Conservation (phyloP, 345 rosid species). For the Camelina neglecta region DNA sequence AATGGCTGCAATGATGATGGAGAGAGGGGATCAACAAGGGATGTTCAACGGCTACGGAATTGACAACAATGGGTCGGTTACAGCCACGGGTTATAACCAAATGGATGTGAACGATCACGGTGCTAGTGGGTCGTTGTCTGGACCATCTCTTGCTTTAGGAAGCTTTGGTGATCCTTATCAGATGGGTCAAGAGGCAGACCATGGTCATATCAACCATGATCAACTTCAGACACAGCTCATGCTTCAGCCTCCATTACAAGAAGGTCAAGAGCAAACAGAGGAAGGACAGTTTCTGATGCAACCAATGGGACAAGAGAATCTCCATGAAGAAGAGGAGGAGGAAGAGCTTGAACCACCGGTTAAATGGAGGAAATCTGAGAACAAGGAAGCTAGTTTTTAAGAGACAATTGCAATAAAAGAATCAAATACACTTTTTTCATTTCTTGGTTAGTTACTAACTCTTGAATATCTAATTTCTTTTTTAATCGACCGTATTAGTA, state of each 20-base stretch:
- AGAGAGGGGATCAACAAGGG: slow-evolving; percentile 53
- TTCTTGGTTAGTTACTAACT: slow-evolving; percentile 17
- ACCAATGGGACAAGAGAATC: slow-evolving; percentile 37
- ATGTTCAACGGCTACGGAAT: slow-evolving; percentile 52
- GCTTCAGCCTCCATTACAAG: slow-evolving; percentile 60
- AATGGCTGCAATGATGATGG: slow-evolving; percentile 56
- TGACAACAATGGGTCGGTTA: slow-evolving; percentile 41
- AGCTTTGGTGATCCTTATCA: slow-evolving; percentile 58
- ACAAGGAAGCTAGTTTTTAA: slow-evolving; percentile 38
- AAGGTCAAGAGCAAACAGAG: slow-evolving; percentile 42
- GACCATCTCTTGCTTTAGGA: slow-evolving; percentile 63
- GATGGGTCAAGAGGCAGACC: slow-evolving; percentile 50
- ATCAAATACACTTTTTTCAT: background rate
- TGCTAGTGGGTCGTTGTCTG: slow-evolving; percentile 40
- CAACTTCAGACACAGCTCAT: slow-evolving; percentile 58
- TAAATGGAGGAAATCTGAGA: slow-evolving; percentile 39
- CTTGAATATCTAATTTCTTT: slow-evolving; percentile 11
- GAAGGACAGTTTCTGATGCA: slow-evolving; percentile 47
- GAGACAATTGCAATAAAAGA: background rate
- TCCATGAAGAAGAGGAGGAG: slow-evolving; percentile 34
- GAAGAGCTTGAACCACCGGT: slow-evolving; percentile 42
- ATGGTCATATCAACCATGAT: slow-evolving; percentile 47
- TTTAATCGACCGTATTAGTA: background rate
- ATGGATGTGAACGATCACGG: slow-evolving; percentile 47
- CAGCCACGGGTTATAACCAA: slow-evolving; percentile 51